A percentile compares a stretch with the other conserved stretches of the same genome.
These are phyloP conservation scores for Globisporangium irregulare DNA, from an alignment of 352 stramenopile species.

Conservation along the genomic window DNA sequence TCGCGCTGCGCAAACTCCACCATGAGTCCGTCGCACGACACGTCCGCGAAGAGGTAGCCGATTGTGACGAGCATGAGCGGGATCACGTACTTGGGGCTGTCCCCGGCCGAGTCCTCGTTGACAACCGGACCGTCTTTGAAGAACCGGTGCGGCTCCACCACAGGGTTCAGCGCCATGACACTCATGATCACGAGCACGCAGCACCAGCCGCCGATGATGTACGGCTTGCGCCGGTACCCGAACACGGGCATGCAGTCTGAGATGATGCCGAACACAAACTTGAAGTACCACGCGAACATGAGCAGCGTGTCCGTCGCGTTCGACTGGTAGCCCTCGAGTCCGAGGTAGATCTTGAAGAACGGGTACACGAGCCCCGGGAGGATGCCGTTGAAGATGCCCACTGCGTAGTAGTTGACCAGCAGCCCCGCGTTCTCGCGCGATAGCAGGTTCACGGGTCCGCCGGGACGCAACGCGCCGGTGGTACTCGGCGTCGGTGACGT, in stretches of 20 bases:
- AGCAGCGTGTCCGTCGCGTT: constrained; percentile 58
- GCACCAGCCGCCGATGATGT: constrained; percentile 62
- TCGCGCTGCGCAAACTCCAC: constrained; percentile 73
- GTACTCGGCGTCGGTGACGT: background rate
- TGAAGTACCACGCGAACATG: constrained; percentile 64
- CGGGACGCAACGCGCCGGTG: constrained; percentile 22
- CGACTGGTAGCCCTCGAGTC: constrained; percentile 61
- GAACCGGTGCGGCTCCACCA: constrained; percentile 24
- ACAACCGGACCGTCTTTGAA: constrained; percentile 11
- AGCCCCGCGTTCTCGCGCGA: constrained; percentile 32
- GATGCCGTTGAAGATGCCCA: constrained; percentile 65
- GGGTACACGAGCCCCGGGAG: constrained; percentile 69
- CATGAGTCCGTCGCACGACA: constrained; percentile 74
- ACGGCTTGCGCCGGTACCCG: constrained; percentile 60
- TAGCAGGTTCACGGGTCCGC: constrained; percentile 18
- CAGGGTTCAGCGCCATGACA: constrained; percentile 25
- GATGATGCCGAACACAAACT: constrained; percentile 60
- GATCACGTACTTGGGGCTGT: constrained; percentile 32
- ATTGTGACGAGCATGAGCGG: constrained; percentile 48
- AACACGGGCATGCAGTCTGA: constrained; percentile 58
- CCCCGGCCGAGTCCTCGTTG: constrained; percentile 2
- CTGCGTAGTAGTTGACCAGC: constrained; percentile 66
- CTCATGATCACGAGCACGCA: constrained; percentile 41
- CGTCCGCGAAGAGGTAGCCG: constrained; percentile 65
- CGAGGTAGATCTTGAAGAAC: constrained; percentile 70